Evolutionary conservation across 495 filamentous ascomycete species (phyloP).

Genomic region (Talaromyces adpressus): DNA sequence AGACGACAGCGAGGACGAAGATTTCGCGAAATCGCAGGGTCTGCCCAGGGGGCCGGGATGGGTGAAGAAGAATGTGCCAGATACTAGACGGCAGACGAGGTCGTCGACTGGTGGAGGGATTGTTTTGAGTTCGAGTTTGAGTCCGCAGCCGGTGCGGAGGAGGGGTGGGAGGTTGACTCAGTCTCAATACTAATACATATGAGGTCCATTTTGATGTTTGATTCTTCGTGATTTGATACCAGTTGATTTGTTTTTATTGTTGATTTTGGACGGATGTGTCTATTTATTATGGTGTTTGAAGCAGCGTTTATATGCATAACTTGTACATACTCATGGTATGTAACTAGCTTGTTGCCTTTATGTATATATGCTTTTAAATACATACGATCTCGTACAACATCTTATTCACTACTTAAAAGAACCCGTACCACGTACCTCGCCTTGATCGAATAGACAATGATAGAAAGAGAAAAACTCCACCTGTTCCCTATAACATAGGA

Average conservation of each 20-base stretch:
- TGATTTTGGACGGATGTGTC: slow-evolving; percentile 12
- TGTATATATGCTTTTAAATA: slow-evolving; percentile 26
- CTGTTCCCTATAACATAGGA: not conserved
- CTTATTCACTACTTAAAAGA: no score
- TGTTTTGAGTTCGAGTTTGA: slow-evolving; percentile 20
- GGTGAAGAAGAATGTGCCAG: slow-evolving; percentile 24
- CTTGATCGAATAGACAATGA: not conserved
- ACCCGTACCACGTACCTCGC: not conserved
- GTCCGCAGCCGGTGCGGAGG: slow-evolving; percentile 15
- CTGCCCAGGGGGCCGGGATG: slow-evolving; percentile 29
- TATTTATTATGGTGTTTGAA: not conserved
- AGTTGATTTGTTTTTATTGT: not conserved
- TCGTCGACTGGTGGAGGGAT: slow-evolving; percentile 17
- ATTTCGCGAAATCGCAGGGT: slow-evolving; percentile 20
- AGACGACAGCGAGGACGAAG: slow-evolving; percentile 19
- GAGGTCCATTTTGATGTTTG: not conserved
- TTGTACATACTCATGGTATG: not conserved
- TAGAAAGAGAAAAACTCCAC: not conserved
- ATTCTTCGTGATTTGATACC: not conserved
- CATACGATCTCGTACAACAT: slow-evolving; percentile 68
- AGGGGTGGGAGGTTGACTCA: slow-evolving; percentile 13
- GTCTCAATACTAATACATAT: not conserved
- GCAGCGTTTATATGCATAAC: not conserved
- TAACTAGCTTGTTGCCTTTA: not conserved
- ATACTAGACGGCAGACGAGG: slow-evolving; percentile 13